A percentile compares a stretch with the other conserved stretches of the same genome.
Evolutionary conservation across 805 yeast species (phyloP).

Genomic region (Sungouiella blattae): DNA sequence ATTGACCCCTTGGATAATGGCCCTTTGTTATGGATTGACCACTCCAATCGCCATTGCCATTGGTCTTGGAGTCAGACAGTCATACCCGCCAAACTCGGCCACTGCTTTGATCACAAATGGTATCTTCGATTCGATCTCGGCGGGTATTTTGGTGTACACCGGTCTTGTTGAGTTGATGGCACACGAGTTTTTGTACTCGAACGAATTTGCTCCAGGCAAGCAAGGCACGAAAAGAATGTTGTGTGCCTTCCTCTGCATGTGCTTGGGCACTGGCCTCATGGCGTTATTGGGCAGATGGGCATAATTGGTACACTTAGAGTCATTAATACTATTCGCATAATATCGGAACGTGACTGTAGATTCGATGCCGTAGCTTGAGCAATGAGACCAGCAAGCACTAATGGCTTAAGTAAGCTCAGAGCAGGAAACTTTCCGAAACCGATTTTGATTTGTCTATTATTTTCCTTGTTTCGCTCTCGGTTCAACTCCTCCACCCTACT

Average conservation of each 20-base stretch:
- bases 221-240: slow-evolving; percentile 19
- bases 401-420: too few relatives aligned
- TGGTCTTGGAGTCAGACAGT: slow-evolving; percentile 32
- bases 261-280: slow-evolving; percentile 29
- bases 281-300: slow-evolving; percentile 36
- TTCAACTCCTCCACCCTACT: too few relatives aligned
- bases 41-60: slow-evolving; percentile 35
- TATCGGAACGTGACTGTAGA: too few relatives aligned
- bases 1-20: slow-evolving; percentile 46
- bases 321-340: not conserved
- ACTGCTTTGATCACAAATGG: slow-evolving; percentile 32
- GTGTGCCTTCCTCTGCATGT: slow-evolving; percentile 21
- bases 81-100: slow-evolving; percentile 32
- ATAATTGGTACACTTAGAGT: slow-evolving; percentile 6
- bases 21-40: slow-evolving; percentile 25
- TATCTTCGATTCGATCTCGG: slow-evolving; percentile 31
- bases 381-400: too few relatives aligned
- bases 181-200: slow-evolving; percentile 34
- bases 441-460: too few relatives aligned
- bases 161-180: slow-evolving; percentile 39
- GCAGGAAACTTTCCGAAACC: too few relatives aligned
- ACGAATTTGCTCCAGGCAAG: slow-evolving; percentile 22
- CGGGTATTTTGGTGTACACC: slow-evolving; percentile 34
- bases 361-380: too few relatives aligned
- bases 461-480: too few relatives aligned